Evolutionary conservation across 1,284 basidiomycete species (phyloP).

Genomic region (Spongispora temasekensis): DNA sequence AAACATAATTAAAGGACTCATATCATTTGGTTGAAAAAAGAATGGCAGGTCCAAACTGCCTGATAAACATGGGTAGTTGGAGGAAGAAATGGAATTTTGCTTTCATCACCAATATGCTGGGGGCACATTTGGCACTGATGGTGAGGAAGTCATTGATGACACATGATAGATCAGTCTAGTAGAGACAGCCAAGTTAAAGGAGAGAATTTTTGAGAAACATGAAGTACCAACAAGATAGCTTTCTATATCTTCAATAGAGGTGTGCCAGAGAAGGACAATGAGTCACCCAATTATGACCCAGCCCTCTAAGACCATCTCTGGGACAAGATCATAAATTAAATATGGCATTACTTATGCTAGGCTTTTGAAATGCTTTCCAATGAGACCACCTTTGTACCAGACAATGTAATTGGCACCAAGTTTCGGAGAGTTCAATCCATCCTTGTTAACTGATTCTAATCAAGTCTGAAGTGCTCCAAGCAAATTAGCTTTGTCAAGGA

Average conservation of each 20-base stretch:
- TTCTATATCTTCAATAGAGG: conserved; percentile 23
- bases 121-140: conserved; percentile 11
- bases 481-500: neutral
- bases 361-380: conserved; percentile 20
- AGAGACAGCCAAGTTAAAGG: no score
- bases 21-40: conserved; percentile 16
- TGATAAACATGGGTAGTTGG: conserved; percentile 16
- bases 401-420: neutral
- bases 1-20: conserved; percentile 15
- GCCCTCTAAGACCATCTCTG: conserved; percentile 15
- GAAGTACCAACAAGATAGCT: conserved; percentile 10
- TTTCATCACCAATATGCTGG: conserved; percentile 15
- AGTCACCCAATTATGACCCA: conserved; percentile 4
- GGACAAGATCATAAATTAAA: conserved; percentile 27
- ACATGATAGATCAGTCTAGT: neutral
- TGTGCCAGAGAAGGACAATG: conserved; percentile 29
- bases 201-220: no score
- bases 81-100: conserved; percentile 20
- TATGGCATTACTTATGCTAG: conserved; percentile 23
- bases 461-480: neutral
- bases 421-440: neutral
- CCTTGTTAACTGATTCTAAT: neutral
- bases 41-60: conserved; percentile 10
- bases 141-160: conserved; percentile 22
- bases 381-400: neutral